A percentile compares a stretch with the other conserved stretches of the same genome.
phyloP scores from a whole-genome alignment of 495 filamentous ascomycete species.

The Jackrogersella multiformis region DNA sequence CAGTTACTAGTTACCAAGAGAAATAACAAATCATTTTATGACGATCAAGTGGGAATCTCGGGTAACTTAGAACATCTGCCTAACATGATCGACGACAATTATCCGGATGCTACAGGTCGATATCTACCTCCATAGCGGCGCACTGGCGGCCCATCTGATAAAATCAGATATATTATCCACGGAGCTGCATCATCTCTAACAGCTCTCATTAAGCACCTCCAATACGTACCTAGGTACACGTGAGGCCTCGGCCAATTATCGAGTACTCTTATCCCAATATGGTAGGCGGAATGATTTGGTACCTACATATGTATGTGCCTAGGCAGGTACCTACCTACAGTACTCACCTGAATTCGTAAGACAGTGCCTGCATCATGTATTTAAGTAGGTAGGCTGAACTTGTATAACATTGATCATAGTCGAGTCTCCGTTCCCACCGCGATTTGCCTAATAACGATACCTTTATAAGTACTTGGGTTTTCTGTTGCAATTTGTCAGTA shows the following conservation, averaged over 20 bases:
- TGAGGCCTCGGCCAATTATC: constrained; percentile 19
- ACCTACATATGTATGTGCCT: not conserved
- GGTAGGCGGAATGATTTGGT: constrained; percentile 12
- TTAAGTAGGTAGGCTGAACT: too few species aligned
- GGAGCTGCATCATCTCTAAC: not conserved
- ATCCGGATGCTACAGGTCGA: constrained; percentile 8
- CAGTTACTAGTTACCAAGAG: too few species aligned
- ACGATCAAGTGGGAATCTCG: constrained; percentile 1
- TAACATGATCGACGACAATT: constrained; percentile 12
- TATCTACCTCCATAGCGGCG: not conserved
- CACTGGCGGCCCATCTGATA: constrained; percentile 16
- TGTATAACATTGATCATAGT: not conserved
- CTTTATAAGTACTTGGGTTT: not conserved
- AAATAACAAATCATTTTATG: constrained; percentile 12
- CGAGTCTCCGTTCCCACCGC: too few species aligned
- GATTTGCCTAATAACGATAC: too few species aligned
- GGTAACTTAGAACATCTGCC: constrained; percentile 1
- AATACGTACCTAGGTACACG: constrained; percentile 5
- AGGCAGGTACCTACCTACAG: constrained; percentile 1
- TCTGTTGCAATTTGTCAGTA: not conserved
- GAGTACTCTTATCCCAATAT: constrained; percentile 10
- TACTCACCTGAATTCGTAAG: too few species aligned
- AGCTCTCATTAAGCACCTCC: constrained; percentile 2
- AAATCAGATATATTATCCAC: constrained; percentile 14
- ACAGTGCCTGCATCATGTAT: too few species aligned